Conservation (phyloP, 2,329 filamentous ascomycete species). For the Talaromyces amestolkiae region DNA sequence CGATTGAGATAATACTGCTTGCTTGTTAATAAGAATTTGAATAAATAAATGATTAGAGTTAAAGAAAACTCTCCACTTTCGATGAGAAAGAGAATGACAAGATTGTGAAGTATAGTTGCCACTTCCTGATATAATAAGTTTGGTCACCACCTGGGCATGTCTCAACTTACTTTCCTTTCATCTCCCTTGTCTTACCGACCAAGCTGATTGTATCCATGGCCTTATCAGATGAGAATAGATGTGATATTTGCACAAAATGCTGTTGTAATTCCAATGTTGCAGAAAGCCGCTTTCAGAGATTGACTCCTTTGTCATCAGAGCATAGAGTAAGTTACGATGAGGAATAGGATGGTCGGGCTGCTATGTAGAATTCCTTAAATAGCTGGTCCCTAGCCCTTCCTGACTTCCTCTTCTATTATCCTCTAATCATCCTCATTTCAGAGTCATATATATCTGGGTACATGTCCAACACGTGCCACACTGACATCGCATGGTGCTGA, state of each 20-base stretch:
- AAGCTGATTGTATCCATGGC: neutral
- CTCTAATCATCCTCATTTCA: neutral
- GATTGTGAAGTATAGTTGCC: neutral
- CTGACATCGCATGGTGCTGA: no score
- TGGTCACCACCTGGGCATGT: no score
- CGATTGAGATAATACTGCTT: conserved; percentile 3
- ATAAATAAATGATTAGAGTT: neutral
- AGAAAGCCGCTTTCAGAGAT: neutral
- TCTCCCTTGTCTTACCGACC: neutral
- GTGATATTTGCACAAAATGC: neutral
- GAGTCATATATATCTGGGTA: neutral
- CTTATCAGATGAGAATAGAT: neutral
- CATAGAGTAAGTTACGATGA: no score
- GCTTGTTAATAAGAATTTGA: conserved; percentile 11
- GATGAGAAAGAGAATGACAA: neutral
- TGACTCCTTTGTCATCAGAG: no score
- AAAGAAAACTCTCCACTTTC: neutral
- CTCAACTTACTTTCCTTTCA: neutral
- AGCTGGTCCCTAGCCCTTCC: neutral
- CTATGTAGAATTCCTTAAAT: neutral
- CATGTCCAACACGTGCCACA: neutral
- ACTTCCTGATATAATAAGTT: neutral
- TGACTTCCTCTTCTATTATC: neutral
- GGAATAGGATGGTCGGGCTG: neutral
- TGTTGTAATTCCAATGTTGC: neutral